Conservation (phyloP, 495 filamentous ascomycete genomes). For the Geoglossum glabrum region DNA sequence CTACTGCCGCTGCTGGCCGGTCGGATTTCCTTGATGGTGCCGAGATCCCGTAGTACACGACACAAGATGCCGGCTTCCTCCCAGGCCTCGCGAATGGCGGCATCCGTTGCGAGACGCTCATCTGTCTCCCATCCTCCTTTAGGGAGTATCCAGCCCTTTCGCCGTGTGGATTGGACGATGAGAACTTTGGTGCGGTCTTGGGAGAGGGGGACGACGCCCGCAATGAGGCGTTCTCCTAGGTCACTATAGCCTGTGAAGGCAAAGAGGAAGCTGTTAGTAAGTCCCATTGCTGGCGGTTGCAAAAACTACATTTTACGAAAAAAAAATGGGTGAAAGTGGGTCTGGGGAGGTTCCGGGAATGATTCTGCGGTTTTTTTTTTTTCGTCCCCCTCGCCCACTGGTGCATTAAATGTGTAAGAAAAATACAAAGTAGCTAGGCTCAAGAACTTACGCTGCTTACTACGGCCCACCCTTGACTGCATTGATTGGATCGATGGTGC, state of each 20-base stretch:
- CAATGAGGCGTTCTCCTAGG: slow-evolving; percentile 85
- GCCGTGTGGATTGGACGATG: slow-evolving; percentile 77
- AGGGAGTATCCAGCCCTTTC: slow-evolving; percentile 83
- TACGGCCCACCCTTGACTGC: slow-evolving; percentile 25
- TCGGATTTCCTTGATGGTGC: slow-evolving; percentile 61
- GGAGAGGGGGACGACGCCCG: slow-evolving; percentile 75
- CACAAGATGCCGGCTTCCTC: slow-evolving; percentile 89
- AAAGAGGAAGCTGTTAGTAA: slow-evolving; percentile 6
- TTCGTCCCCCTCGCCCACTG: no score
- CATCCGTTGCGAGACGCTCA: slow-evolving; percentile 48
- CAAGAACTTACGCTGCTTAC: slow-evolving; percentile 27
- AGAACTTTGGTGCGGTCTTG: slow-evolving; percentile 60
- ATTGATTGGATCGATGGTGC: slow-evolving; percentile 14
- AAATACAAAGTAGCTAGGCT: no score
- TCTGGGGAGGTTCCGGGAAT: no score
- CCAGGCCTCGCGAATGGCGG: slow-evolving; percentile 76
- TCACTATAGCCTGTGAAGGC: slow-evolving; percentile 57
- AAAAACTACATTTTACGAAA: background rate
- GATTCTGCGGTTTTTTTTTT: background rate
- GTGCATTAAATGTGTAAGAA: background rate
- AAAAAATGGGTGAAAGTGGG: background rate
- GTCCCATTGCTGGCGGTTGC: background rate
- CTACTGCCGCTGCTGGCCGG: slow-evolving; percentile 28
- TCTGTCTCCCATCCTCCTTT: slow-evolving; percentile 97
- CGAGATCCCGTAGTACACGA: slow-evolving; percentile 62